Conservation (phyloP, 371 early-diverging fungal species). For the Mortierella sp. region DNA sequence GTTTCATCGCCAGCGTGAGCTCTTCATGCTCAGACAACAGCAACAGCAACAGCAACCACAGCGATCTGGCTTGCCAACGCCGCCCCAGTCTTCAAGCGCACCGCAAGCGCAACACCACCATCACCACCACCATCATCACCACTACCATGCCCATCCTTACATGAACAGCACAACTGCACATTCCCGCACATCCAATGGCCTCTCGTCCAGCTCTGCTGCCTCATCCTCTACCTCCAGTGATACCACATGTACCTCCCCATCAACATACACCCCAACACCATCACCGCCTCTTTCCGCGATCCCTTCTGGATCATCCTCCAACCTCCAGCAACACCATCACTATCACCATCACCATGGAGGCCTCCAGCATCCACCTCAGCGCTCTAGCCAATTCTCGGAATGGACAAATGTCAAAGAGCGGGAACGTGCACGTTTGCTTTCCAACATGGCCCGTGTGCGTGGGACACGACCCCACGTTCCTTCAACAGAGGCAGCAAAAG, state of each 20-base stretch:
- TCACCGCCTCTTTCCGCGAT: not conserved
- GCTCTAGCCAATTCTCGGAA: constrained; percentile 40
- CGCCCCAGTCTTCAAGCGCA: not conserved
- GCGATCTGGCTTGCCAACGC: not conserved
- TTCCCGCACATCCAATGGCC: constrained; percentile 3
- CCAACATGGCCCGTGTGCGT: constrained; percentile 33
- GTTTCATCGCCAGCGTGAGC: constrained; percentile 40
- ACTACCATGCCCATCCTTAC: constrained; percentile 22
- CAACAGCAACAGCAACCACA: constrained; percentile 31
- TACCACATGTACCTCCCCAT: not conserved
- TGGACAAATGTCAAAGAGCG: constrained; percentile 47
- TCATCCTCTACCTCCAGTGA: not conserved
- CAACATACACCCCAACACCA: constrained; percentile 3
- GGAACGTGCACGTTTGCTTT: constrained; percentile 35
- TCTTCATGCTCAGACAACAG: constrained; percentile 17
- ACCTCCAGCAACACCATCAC: constrained; percentile 7
- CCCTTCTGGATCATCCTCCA: not conserved
- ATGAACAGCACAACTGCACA: constrained; percentile 1
- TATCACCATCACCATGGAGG: constrained; percentile 17
- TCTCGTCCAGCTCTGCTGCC: not conserved
- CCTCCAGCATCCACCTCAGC: constrained; percentile 25
- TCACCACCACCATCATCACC: constrained; percentile 40
- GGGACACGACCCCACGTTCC: constrained; percentile 15
- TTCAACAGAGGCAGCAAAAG: constrained; percentile 30
- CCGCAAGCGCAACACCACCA: constrained; percentile 21